Evolutionary conservation across 1,139 yeast species (phyloP).

Genomic region (Keqinozyma sinolaborantium): DNA sequence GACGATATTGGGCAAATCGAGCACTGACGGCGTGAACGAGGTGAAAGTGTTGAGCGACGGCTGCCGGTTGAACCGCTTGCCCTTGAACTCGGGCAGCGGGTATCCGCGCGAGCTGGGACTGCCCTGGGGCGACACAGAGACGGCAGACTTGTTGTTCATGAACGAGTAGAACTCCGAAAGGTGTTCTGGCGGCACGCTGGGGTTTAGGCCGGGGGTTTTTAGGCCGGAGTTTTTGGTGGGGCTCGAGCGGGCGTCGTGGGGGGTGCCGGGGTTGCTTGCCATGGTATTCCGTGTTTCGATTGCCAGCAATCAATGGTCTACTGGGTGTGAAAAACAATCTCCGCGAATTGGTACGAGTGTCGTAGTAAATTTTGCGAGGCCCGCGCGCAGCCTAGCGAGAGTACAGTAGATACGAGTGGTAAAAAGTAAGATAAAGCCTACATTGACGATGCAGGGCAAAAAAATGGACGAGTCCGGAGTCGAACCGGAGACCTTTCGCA

Average conservation of each 20-base stretch:
- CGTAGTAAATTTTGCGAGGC: too few species aligned
- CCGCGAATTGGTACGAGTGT: too few species aligned
- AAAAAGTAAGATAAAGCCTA: too few species aligned
- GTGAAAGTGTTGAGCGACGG: slow-evolving; percentile 35
- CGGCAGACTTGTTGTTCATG: slow-evolving; percentile 27
- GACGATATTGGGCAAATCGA: slow-evolving; percentile 58
- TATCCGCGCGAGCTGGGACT: slow-evolving; percentile 10
- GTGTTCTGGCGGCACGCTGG: slow-evolving; percentile 40
- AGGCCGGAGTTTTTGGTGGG: not conserved
- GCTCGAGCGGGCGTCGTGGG: not conserved
- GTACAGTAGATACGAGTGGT: too few species aligned
- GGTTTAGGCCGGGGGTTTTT: slow-evolving; percentile 1
- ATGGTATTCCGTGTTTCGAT: too few species aligned
- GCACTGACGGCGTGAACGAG: slow-evolving; percentile 47
- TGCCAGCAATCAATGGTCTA: not conserved
- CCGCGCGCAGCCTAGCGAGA: too few species aligned
- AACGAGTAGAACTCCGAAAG: slow-evolving; percentile 53
- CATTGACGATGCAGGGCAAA: too few species aligned
- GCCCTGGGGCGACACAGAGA: slow-evolving; percentile 10
- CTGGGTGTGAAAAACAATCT: too few species aligned
- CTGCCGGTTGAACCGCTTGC: slow-evolving; percentile 15
- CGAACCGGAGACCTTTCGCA: slow-evolving; percentile 90
- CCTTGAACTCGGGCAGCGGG: slow-evolving; percentile 5
- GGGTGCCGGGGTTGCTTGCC: too few species aligned
- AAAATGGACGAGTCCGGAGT: slow-evolving; percentile 80